Evolutionary conservation across 1,139 yeast species (phyloP).

Genomic region (Nakaseomyces glabratus): DNA sequence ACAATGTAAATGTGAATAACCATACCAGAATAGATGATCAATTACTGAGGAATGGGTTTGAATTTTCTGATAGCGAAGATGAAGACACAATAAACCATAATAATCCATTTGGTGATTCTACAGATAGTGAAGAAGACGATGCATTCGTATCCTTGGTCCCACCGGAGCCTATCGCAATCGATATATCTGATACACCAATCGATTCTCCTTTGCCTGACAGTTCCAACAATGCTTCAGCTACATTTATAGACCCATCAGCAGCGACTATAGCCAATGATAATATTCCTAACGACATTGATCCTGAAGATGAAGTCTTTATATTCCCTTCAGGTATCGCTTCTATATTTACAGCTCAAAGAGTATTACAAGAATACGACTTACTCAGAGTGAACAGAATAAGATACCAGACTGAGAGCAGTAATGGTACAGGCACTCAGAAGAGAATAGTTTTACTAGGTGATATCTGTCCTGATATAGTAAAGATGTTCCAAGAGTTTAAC

Average conservation of each 20-base stretch:
- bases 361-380: constrained; percentile 39
- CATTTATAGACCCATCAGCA: neutral
- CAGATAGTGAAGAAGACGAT: constrained; percentile 5
- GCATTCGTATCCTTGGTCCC: constrained; percentile 2
- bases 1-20: neutral
- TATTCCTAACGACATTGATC: constrained; percentile 10
- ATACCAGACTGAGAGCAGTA: constrained; percentile 9
- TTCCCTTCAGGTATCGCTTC: constrained; percentile 93
- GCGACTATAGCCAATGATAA: neutral
- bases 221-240: constrained; percentile 4
- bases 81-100: neutral
- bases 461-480: constrained; percentile 88
- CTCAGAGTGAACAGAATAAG: constrained; percentile 25
- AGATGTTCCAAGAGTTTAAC: constrained; percentile 80
- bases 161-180: constrained; percentile 4
- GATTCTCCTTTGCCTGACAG: constrained; percentile 4
- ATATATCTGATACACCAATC: constrained; percentile 2
- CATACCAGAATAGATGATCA: constrained; percentile 1
- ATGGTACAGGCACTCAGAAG: constrained; percentile 28
- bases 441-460: constrained; percentile 90
- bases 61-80: neutral
- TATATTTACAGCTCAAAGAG: constrained; percentile 73
- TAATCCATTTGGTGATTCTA: constrained; percentile 8
- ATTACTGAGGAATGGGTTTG: constrained; percentile 1
- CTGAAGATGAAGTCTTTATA: constrained; percentile 56